These are phyloP conservation scores for Termitomyces sp. DNA, from an alignment of 768 basidiomycete genomes.

Conservation along the genomic window DNA sequence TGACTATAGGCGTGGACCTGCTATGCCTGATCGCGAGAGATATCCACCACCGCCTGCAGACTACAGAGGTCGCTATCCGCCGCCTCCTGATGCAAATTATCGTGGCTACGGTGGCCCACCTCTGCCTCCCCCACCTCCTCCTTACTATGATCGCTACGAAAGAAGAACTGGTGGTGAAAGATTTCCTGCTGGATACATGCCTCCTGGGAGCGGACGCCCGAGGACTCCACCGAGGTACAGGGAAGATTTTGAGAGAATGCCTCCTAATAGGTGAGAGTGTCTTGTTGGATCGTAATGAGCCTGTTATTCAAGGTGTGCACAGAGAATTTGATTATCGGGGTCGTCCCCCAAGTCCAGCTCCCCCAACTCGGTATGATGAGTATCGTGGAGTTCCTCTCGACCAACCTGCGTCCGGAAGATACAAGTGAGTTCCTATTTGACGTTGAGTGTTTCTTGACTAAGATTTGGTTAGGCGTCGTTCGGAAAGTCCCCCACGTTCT, in stretches of 20 bases:
- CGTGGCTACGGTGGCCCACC: constrained; percentile 51
- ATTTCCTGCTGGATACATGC: constrained; percentile 39
- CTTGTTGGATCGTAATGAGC: too few relatives aligned
- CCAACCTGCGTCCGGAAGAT: constrained; percentile 42
- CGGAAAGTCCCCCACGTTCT: constrained; percentile 59
- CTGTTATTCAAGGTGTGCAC: not conserved
- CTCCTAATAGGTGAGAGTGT: constrained; percentile 47
- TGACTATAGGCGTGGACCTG: constrained; percentile 56
- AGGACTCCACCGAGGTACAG: constrained; percentile 55
- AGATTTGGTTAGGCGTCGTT: constrained; percentile 53
- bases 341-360: constrained; percentile 50
- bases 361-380: constrained; percentile 50
- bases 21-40: constrained; percentile 45
- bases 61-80: constrained; percentile 56
- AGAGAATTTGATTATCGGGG: constrained; percentile 62
- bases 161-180: constrained; percentile 53
- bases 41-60: constrained; percentile 50
- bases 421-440: constrained; percentile 30
- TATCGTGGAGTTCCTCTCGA: constrained; percentile 47
- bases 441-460: constrained; percentile 1
- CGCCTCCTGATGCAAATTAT: constrained; percentile 49
- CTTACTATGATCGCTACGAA: constrained; percentile 62
- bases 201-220: constrained; percentile 51
- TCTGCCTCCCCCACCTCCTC: constrained; percentile 41
- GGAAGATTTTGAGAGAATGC: constrained; percentile 62